Percentiles rank a stretch among this genome's conserved stretches.
Evolutionary conservation across 768 basidiomycete species (phyloP).

Genomic region (Boletales sp.): DNA sequence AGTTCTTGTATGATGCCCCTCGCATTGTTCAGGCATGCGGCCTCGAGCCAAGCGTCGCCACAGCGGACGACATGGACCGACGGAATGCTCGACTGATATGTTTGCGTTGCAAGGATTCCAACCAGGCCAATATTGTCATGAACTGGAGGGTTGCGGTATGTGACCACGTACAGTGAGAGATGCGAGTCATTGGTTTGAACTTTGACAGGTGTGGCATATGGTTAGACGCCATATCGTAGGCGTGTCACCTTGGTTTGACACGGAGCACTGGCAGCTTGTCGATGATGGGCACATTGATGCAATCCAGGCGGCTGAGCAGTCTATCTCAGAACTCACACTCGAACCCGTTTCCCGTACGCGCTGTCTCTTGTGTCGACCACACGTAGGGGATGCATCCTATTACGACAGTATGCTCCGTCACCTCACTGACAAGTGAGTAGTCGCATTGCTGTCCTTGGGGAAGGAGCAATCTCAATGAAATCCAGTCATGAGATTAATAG

Average conservation of each 20-base stretch:
- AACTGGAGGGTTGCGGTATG: conserved; percentile 4
- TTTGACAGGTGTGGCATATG: conserved; percentile 1
- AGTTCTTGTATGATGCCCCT: not conserved
- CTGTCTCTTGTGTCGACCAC: conserved; percentile 1
- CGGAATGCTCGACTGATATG: conserved; percentile 5
- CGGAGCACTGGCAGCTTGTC: not conserved
- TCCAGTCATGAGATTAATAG: not conserved
- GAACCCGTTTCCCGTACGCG: too few relatives aligned
- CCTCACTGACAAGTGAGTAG: not conserved
- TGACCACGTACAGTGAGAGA: not conserved
- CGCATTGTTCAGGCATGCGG: conserved; percentile 4
- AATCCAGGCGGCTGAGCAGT: not conserved
- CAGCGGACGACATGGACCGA: conserved; percentile 8
- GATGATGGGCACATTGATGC: not conserved
- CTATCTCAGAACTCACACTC: not conserved
- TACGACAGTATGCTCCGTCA: not conserved
- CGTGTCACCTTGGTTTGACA: not conserved
- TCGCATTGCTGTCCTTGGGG: not conserved
- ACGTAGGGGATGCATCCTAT: not conserved
- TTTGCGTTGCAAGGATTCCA: not conserved
- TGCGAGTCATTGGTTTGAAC: not conserved
- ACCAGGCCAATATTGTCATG: not conserved
- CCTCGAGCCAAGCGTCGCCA: conserved; percentile 7
- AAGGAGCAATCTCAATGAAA: not conserved
- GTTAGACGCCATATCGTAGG: not conserved